phyloP scores from a whole-genome alignment of 768 basidiomycete species.

The Serendipita sp. region DNA sequence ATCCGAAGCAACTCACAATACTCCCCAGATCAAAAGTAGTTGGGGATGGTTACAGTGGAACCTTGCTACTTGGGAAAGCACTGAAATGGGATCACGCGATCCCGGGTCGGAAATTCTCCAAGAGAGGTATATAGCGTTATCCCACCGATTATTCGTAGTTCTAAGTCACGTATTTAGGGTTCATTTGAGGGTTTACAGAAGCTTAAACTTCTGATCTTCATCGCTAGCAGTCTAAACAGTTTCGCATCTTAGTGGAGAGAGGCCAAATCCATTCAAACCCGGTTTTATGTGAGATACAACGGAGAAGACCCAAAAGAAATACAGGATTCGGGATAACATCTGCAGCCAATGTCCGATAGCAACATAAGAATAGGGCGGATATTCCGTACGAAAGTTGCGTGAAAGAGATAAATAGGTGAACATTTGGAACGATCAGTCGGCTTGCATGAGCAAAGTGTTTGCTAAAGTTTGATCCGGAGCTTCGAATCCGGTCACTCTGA shows the following conservation, averaged over 20 bases:
- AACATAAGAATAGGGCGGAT: background rate
- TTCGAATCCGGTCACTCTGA: constrained; percentile 8
- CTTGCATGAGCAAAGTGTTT: background rate
- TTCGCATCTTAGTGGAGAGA: background rate
- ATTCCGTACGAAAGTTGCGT: background rate
- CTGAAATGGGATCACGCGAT: constrained; percentile 11
- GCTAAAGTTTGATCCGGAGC: background rate
- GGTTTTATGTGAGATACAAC: background rate
- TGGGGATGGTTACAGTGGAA: constrained; percentile 58
- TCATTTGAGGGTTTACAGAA: constrained; percentile 37
- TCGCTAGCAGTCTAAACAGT: background rate
- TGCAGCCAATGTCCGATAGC: background rate
- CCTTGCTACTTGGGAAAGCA: constrained; percentile 28
- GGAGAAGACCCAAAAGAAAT: background rate
- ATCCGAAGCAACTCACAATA: background rate
- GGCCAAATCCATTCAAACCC: background rate
- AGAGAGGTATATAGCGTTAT: constrained; percentile 25
- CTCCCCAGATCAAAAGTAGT: constrained; percentile 38
- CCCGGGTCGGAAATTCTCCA: constrained; percentile 29
- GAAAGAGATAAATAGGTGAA: background rate
- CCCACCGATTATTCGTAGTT: background rate
- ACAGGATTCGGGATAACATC: background rate
- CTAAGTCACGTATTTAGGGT: constrained; percentile 19
- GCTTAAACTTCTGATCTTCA: constrained; percentile 20
- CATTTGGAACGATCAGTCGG: background rate